phyloP scores from a whole-genome alignment of 805 yeast species.

The Candida succiphila region DNA sequence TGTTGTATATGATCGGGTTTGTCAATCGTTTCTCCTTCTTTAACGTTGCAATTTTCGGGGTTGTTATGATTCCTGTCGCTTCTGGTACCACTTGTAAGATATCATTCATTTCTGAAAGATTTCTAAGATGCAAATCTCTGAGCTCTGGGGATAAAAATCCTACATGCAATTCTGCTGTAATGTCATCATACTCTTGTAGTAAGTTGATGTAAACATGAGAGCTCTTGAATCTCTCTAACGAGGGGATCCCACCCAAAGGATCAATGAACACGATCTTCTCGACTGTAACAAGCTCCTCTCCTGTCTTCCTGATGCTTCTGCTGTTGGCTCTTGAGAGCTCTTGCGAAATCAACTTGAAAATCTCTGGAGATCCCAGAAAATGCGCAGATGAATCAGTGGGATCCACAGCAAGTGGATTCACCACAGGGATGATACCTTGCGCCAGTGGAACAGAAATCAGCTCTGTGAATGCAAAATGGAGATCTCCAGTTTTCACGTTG shows the following conservation, averaged over 20 bases:
- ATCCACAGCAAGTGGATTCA: constrained; percentile 48
- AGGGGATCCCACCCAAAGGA: constrained; percentile 84
- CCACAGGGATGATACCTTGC: constrained; percentile 43
- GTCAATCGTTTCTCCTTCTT: constrained; percentile 23
- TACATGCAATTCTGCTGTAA: constrained; percentile 51
- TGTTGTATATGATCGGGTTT: constrained; percentile 85
- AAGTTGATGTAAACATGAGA: constrained; percentile 84
- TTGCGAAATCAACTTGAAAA: constrained; percentile 27
- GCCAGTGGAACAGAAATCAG: constrained; percentile 30
- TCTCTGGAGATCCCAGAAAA: constrained; percentile 28
- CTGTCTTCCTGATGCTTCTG: constrained; percentile 5
- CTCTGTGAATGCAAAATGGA: constrained; percentile 23
- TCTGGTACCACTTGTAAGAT: constrained; percentile 40
- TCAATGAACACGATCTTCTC: constrained; percentile 81
- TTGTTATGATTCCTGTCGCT: constrained; percentile 75
- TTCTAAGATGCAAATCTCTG: constrained; percentile 50
- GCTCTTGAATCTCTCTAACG: constrained; percentile 67
- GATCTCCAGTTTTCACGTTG: constrained; percentile 5
- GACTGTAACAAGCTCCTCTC: constrained; percentile 33
- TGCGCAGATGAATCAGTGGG: constrained; percentile 18
- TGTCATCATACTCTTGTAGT: constrained; percentile 67
- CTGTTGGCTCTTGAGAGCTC: constrained; percentile 21
- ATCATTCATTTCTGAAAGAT: constrained; percentile 55
- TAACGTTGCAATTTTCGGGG: constrained; percentile 62
- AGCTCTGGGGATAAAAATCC: constrained; percentile 37